These are phyloP conservation scores for Geum urbanum DNA, from an alignment of 306 rosid genomes.

Conservation along the genomic window DNA sequence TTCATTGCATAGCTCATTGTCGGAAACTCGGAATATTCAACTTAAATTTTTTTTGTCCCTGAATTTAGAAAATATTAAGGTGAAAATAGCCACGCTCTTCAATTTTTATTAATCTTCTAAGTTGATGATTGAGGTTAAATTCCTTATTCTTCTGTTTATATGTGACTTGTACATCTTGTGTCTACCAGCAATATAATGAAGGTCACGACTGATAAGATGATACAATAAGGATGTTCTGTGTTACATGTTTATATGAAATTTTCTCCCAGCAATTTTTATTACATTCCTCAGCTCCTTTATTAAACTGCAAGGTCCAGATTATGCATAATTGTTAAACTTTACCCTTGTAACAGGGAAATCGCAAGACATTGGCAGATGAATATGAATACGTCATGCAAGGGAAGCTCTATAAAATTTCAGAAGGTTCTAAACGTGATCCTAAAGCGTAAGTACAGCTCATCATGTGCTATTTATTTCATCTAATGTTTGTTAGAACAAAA, in stretches of 20 bases:
- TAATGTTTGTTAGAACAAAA: background rate
- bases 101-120: background rate
- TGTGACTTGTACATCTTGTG: background rate
- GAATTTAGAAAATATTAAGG: too few relatives aligned
- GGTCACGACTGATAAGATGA: background rate
- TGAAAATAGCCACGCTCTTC: too few relatives aligned
- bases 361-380: conserved; percentile 75
- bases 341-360: conserved; percentile 41
- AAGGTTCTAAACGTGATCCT: conserved; percentile 60
- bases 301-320: background rate
- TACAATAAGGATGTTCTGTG: background rate
- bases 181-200: background rate
- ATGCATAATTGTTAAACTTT: background rate
- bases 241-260: background rate
- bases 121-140: background rate
- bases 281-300: background rate
- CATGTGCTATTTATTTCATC: conserved; percentile 1
- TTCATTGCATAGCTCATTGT: too few relatives aligned
- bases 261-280: background rate
- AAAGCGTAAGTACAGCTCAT: conserved; percentile 55
- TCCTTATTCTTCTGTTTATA: background rate
- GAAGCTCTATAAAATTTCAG: conserved; percentile 72
- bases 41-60: too few relatives aligned
- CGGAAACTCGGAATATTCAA: too few relatives aligned
- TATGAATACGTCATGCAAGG: conserved; percentile 94